Evolutionary conservation across 2,329 filamentous ascomycete genomes (phyloP).

Genomic region (Didymella lethalis): DNA sequence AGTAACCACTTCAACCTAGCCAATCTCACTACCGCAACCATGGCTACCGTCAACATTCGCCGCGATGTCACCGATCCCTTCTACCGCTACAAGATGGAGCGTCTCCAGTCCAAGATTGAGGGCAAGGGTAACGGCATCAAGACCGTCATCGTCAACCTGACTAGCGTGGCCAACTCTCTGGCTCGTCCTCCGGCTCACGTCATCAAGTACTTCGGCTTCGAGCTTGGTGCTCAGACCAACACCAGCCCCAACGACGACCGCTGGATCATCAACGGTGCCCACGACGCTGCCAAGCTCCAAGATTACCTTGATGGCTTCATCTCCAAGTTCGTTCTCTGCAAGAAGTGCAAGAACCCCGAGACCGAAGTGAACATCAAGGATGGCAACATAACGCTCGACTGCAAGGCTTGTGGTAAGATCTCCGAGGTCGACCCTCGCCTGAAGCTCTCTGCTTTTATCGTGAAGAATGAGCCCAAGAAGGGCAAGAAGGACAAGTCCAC

Average conservation of each 20-base stretch:
- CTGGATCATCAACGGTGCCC: constrained; percentile 99
- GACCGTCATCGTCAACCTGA: constrained; percentile 95
- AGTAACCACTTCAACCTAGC: constrained; percentile 37
- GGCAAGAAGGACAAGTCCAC: constrained; percentile 96
- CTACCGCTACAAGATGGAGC: constrained; percentile 99
- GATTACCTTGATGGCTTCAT: constrained; percentile 99
- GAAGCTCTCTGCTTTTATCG: constrained; percentile 96
- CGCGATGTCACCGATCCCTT: constrained; percentile 96
- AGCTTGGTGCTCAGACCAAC: constrained; percentile 98
- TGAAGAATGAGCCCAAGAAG: constrained; percentile 95
- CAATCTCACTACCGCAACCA: constrained; percentile 65
- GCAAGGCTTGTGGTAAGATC: constrained; percentile 97
- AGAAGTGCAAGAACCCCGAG: constrained; percentile 99
- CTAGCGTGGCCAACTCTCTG: constrained; percentile 89
- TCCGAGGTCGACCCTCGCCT: constrained; percentile 89
- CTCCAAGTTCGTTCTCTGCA: constrained; percentile 97
- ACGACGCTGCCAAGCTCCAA: constrained; percentile 94
- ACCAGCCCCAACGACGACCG: constrained; percentile 96
- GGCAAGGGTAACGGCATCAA: constrained; percentile 99
- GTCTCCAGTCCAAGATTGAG: constrained; percentile 97
- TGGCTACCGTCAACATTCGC: constrained; percentile 98
- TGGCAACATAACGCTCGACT: constrained; percentile 89
- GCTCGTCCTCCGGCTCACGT: constrained; percentile 92
- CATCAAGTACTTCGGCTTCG: constrained; percentile 99
- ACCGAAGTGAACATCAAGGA: constrained; percentile 97